Percentiles rank a stretch among this genome's conserved stretches.
Evolutionary conservation across 768 basidiomycete species (phyloP).

Genomic region (button mushroom (Agaricus bisporus)): DNA sequence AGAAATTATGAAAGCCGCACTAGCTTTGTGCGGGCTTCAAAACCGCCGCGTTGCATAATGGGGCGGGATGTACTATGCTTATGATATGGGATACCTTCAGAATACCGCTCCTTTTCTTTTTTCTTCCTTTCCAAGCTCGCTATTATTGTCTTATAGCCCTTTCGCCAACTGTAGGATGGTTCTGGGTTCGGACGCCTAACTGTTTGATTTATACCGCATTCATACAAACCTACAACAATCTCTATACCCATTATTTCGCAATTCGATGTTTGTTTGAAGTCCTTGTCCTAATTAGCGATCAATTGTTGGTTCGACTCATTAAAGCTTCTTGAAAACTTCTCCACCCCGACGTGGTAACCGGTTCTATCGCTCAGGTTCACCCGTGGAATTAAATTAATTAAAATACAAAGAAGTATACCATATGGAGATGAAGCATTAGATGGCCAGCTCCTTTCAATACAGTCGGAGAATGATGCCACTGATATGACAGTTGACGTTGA

Average conservation of each 20-base stretch:
- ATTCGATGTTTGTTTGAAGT: neutral
- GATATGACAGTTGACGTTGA: no score
- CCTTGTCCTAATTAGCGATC: neutral
- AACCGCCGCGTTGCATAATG: conserved; percentile 15
- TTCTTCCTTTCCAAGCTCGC: neutral
- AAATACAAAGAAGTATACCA: conserved; percentile 7
- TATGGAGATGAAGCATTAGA: neutral
- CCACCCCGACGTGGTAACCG: conserved; percentile 2
- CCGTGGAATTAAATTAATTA: conserved; percentile 3
- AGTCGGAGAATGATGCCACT: no score
- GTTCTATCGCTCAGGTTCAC: neutral
- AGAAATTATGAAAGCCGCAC: conserved; percentile 66
- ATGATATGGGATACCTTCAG: conserved; percentile 7
- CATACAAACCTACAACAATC: neutral
- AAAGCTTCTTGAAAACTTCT: conserved; percentile 10
- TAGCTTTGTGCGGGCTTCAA: conserved; percentile 57
- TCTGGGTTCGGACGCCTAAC: neutral
- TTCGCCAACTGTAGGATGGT: conserved; percentile 2
- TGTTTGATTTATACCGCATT: conserved; percentile 3
- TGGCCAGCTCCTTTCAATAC: no score
- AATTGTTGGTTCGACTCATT: conserved; percentile 5
- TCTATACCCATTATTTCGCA: conserved; percentile 6
- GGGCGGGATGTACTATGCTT: neutral
- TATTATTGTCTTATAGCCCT: neutral
- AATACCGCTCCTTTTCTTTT: neutral